Percentiles rank a stretch among this genome's conserved stretches.
These are phyloP conservation scores for Trametes cinnabarina DNA, from an alignment of 768 basidiomycete genomes.

Conservation along the genomic window DNA sequence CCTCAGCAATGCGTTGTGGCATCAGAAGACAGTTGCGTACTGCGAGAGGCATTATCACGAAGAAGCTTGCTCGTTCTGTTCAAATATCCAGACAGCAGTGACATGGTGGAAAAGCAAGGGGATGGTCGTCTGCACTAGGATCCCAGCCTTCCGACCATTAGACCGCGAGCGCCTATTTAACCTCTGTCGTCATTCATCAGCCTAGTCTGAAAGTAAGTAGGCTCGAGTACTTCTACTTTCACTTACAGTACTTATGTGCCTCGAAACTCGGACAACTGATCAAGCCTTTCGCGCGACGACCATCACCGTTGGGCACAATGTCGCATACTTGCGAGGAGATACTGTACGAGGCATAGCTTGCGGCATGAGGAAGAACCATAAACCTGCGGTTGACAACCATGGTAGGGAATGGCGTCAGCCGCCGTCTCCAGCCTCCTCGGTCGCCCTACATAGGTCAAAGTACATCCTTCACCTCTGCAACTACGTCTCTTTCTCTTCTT, in stretches of 20 bases:
- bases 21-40: slow-evolving; percentile 27
- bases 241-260: no score
- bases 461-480: background rate
- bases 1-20: background rate
- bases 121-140: background rate
- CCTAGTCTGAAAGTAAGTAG: no score
- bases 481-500: background rate
- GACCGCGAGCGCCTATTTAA: no score
- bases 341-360: no score
- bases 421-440: background rate
- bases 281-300: no score
- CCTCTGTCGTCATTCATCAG: no score
- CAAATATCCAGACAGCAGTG: slow-evolving; percentile 32
- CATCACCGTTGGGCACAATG: no score
- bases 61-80: slow-evolving; percentile 40
- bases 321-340: no score
- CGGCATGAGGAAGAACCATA: no score
- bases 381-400: background rate
- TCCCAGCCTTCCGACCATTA: no score
- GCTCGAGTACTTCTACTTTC: no score
- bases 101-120: slow-evolving; percentile 19
- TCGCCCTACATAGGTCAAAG: background rate
- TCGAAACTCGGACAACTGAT: no score
- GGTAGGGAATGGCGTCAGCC: background rate
- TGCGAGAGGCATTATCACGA: slow-evolving; percentile 41